Conservation (phyloP, 148 eudicot genomes). For the Silene latifolia region DNA sequence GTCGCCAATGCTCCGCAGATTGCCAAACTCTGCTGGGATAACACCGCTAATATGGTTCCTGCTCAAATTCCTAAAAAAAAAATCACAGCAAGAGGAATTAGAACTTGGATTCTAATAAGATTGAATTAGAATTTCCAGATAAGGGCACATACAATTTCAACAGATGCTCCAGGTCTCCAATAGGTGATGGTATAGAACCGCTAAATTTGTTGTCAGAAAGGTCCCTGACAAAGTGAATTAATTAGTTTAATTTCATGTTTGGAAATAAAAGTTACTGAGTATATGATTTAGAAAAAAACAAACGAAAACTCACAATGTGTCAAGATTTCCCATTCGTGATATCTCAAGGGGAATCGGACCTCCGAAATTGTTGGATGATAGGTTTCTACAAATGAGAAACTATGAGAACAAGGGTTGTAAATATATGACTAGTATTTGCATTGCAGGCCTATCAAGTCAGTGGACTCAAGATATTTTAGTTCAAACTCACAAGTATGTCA, state of each 20-base stretch:
- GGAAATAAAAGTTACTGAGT: not conserved
- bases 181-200: constrained; percentile 80
- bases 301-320: constrained; percentile 62
- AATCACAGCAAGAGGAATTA: constrained; percentile 11
- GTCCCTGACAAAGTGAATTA: constrained; percentile 46
- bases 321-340: constrained; percentile 92
- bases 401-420: not conserved
- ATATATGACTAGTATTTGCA: not conserved
- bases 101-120: not conserved
- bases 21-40: constrained; percentile 90
- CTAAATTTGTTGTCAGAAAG: constrained; percentile 69
- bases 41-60: constrained; percentile 53
- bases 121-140: not conserved
- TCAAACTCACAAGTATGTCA: constrained; percentile 82
- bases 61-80: constrained; percentile 62
- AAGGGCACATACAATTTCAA: constrained; percentile 63
- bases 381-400: constrained; percentile 48
- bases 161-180: constrained; percentile 98
- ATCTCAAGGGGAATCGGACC: constrained; percentile 91
- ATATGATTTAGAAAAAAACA: not conserved
- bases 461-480: not conserved
- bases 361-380: constrained; percentile 69
- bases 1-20: constrained; percentile 80
- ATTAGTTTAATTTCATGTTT: not conserved
- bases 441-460: not conserved